A percentile compares a stretch with the other conserved stretches of the same genome.
phyloP scores from a whole-genome alignment of 768 basidiomycete species.

The Mycena olivaceomarginata region DNA sequence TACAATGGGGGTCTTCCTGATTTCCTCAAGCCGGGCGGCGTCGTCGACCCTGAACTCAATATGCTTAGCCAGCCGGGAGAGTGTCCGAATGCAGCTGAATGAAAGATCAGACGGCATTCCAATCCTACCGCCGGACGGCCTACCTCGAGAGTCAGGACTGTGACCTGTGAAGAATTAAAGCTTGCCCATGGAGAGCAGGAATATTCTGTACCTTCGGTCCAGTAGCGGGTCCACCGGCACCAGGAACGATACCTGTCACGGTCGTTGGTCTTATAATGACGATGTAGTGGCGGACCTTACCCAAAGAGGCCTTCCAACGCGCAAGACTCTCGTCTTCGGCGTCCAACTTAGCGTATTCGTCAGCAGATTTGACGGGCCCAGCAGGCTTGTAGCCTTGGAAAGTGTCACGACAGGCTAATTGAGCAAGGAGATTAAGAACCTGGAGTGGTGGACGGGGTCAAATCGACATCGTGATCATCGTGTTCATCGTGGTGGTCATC shows the following conservation, averaged over 20 bases:
- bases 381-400: constrained; percentile 83
- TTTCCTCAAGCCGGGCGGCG: constrained; percentile 63
- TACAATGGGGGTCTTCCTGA: constrained; percentile 85
- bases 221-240: constrained; percentile 59
- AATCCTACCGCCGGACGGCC: neutral
- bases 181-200: neutral
- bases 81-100: constrained; percentile 79
- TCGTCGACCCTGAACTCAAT: constrained; percentile 83
- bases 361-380: constrained; percentile 77
- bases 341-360: constrained; percentile 91
- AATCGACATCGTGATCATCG: constrained; percentile 35
- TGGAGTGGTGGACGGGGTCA: constrained; percentile 80
- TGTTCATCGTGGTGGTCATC: constrained; percentile 79
- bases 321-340: constrained; percentile 94
- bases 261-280: constrained; percentile 73
- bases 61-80: constrained; percentile 74
- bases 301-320: constrained; percentile 97
- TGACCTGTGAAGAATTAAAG: constrained; percentile 69
- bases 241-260: constrained; percentile 75
- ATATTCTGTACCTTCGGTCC: constrained; percentile 79
- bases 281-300: constrained; percentile 74
- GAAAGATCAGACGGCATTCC: neutral
- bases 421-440: constrained; percentile 61
- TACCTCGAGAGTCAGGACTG: constrained; percentile 81
- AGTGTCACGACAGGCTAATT: constrained; percentile 27